Conservation (phyloP, 768 basidiomycete genomes). For the Strobilomyces dryophilus region DNA sequence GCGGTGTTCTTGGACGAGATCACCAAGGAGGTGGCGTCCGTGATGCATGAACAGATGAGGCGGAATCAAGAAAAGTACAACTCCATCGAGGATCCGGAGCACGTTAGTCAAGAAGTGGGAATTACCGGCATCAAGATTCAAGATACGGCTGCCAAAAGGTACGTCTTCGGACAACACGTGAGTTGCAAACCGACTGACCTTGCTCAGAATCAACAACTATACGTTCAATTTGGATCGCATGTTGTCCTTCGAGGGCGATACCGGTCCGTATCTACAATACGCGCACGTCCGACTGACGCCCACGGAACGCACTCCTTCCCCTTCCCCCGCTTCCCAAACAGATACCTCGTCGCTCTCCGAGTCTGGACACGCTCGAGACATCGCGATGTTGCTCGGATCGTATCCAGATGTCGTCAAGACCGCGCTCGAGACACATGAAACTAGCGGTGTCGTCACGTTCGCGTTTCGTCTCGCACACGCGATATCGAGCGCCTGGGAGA, state of each 20-base stretch:
- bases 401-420: slow-evolving; percentile 91
- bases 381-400: slow-evolving; percentile 78
- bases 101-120: slow-evolving; percentile 76
- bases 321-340: slow-evolving; percentile 67
- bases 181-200: background rate
- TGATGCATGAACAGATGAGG: slow-evolving; percentile 97
- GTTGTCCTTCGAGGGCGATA: slow-evolving; percentile 95
- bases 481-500: slow-evolving; percentile 92
- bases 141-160: slow-evolving; percentile 95
- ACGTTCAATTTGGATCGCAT: slow-evolving; percentile 95
- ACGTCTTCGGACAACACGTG: slow-evolving; percentile 14
- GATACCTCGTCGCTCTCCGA: slow-evolving; percentile 62
- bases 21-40: slow-evolving; percentile 77
- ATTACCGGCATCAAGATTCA: slow-evolving; percentile 97
- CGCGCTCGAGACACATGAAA: slow-evolving; percentile 82
- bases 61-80: slow-evolving; percentile 92
- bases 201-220: slow-evolving; percentile 87
- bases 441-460: slow-evolving; percentile 88
- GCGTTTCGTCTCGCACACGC: slow-evolving; percentile 83
- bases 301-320: slow-evolving; percentile 76
- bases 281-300: slow-evolving; percentile 92
- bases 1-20: slow-evolving; percentile 95
- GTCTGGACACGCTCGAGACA: slow-evolving; percentile 74
- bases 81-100: slow-evolving; percentile 83
- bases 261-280: slow-evolving; percentile 94